A percentile compares a stretch with the other conserved stretches of the same genome.
Evolutionary conservation across 1,284 basidiomycete species (phyloP).

Genomic region (Macrocystidia cucumis): DNA sequence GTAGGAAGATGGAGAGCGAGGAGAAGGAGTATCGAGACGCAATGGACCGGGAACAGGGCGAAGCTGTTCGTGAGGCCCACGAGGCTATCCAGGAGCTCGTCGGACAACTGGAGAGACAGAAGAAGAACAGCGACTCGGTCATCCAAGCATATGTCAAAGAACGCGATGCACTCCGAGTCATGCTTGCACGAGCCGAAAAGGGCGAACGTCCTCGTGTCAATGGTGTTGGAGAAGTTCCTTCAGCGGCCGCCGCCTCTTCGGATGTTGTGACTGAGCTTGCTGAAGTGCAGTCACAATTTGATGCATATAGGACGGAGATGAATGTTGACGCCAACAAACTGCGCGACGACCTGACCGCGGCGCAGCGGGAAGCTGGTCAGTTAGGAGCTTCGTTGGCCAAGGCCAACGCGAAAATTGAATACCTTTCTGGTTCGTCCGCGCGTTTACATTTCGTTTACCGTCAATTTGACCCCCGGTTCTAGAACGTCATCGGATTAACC

Average conservation of each 20-base stretch:
- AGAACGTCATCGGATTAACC: slow-evolving; percentile 64
- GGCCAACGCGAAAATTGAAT: slow-evolving; percentile 74
- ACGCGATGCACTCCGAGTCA: slow-evolving; percentile 76
- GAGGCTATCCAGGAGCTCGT: slow-evolving; percentile 79
- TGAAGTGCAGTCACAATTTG: slow-evolving; percentile 70
- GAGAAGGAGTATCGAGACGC: slow-evolving; percentile 62
- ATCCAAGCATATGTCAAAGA: slow-evolving; percentile 82
- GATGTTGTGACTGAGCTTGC: slow-evolving; percentile 48
- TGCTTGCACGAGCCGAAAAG: slow-evolving; percentile 51
- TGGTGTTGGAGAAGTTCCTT: slow-evolving; percentile 21
- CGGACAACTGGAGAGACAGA: slow-evolving; percentile 64
- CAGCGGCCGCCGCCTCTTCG: slow-evolving; percentile 7
- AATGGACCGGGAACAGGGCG: slow-evolving; percentile 66
- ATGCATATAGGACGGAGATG: slow-evolving; percentile 75
- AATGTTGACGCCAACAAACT: slow-evolving; percentile 61
- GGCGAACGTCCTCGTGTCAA: slow-evolving; percentile 21
- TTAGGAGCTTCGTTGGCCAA: slow-evolving; percentile 69
- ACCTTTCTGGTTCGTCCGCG: slow-evolving; percentile 49
- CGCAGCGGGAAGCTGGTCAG: slow-evolving; percentile 63
- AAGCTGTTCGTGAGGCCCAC: slow-evolving; percentile 82
- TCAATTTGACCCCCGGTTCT: slow-evolving; percentile 1
- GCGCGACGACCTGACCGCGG: slow-evolving; percentile 58
- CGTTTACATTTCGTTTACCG: slow-evolving; percentile 4
- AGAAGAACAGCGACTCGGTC: slow-evolving; percentile 59
- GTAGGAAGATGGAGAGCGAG: slow-evolving; percentile 69